Percentiles rank a stretch among this genome's conserved stretches.
Evolutionary conservation across 305 asterid genomes (phyloP).

Genomic region (Vinca major): DNA sequence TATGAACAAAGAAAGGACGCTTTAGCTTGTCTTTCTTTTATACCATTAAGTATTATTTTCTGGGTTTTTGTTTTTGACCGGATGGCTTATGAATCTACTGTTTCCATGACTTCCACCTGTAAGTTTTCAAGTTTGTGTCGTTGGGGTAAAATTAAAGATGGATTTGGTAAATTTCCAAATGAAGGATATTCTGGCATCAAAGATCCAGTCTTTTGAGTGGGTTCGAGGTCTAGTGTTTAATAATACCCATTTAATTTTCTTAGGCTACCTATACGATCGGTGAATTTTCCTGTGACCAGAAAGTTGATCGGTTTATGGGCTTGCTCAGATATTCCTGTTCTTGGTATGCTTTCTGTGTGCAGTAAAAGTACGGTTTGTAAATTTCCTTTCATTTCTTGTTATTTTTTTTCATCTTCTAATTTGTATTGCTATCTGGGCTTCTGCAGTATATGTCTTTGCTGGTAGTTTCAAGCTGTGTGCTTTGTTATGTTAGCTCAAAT

Average conservation of each 20-base stretch:
- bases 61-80: not conserved
- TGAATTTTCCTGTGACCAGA: not conserved
- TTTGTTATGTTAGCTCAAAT: no score
- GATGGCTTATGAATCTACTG: not conserved
- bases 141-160: conserved; percentile 6
- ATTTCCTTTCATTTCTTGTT: not conserved
- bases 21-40: conserved; percentile 10
- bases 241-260: no score
- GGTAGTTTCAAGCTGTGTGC: no score
- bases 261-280: not conserved
- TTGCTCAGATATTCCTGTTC: conserved; percentile 6
- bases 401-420: no score
- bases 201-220: not conserved
- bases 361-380: not conserved
- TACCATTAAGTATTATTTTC: conserved; percentile 11
- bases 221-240: conserved; percentile 9
- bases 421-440: no score
- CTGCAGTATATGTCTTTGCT: no score
- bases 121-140: conserved; percentile 8
- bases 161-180: conserved; percentile 7
- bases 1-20: conserved; percentile 13
- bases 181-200: conserved; percentile 20
- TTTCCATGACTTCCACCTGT: conserved; percentile 10
- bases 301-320: conserved; percentile 1
- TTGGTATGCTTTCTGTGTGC: conserved; percentile 11